These are phyloP conservation scores for Globisporangium nagaii DNA, from an alignment of 352 stramenopile species.

Conservation along the genomic window DNA sequence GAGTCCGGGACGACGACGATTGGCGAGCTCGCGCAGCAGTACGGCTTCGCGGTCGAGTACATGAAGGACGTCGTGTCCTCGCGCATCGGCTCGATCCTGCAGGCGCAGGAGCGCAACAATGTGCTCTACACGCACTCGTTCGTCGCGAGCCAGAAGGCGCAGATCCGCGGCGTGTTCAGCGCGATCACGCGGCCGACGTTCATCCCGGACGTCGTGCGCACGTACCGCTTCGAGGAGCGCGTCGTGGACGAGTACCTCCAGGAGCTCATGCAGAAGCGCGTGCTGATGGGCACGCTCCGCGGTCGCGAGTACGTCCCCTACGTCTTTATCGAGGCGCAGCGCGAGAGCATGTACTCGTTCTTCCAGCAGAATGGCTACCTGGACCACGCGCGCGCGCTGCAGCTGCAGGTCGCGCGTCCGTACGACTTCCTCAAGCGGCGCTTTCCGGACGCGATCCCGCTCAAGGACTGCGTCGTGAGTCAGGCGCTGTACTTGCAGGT, in stretches of 20 bases:
- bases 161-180: conserved; percentile 59
- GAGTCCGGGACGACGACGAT: conserved; percentile 61
- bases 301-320: conserved; percentile 76
- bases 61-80: conserved; percentile 68
- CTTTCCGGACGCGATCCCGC: conserved; percentile 59
- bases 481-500: conserved; percentile 53
- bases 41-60: conserved; percentile 77
- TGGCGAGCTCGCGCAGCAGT: conserved; percentile 75
- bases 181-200: conserved; percentile 65
- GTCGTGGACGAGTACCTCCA: conserved; percentile 52
- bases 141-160: conserved; percentile 54
- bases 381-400: conserved; percentile 42
- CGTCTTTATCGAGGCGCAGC: conserved; percentile 71
- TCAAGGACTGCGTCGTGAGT: conserved; percentile 65
- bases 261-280: conserved; percentile 46
- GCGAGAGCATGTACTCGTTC: conserved; percentile 77
- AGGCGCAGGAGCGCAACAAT: conserved; percentile 55
- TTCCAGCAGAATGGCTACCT: conserved; percentile 83
- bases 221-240: conserved; percentile 56
- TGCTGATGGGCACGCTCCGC: conserved; percentile 57
- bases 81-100: conserved; percentile 56
- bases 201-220: conserved; percentile 53
- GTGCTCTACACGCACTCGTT: conserved; percentile 77
- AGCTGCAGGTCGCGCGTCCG: conserved; percentile 58
- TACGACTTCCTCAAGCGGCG: conserved; percentile 72